phyloP scores from a whole-genome alignment of 352 stramenopile genomes.

The Globisporangium iwayamae region DNA sequence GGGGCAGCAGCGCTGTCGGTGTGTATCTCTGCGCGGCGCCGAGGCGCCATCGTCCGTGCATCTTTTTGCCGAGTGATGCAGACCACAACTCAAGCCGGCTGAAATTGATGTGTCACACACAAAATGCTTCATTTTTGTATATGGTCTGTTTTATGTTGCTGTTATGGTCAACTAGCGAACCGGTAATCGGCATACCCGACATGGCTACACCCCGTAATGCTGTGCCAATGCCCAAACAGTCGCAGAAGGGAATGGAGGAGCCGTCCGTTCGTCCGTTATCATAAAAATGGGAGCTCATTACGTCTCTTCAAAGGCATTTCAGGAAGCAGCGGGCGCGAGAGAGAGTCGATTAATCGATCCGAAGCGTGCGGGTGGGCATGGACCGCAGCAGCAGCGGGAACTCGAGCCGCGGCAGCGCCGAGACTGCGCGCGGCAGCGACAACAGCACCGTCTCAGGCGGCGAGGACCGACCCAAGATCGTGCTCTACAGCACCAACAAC shows the following conservation, averaged over 20 bases:
- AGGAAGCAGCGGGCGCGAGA: not conserved
- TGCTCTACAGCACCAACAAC: conserved; percentile 12
- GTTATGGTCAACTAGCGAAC: too few relatives aligned
- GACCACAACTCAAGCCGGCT: not conserved
- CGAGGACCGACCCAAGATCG: conserved; percentile 12
- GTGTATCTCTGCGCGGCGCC: not conserved
- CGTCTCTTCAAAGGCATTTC: too few relatives aligned
- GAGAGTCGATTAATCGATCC: not conserved
- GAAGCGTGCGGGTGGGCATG: not conserved
- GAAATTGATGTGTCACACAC: too few relatives aligned
- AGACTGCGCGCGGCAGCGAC: conserved; percentile 2
- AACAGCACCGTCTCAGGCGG: conserved; percentile 4
- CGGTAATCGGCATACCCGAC: too few relatives aligned
- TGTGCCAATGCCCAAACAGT: too few relatives aligned
- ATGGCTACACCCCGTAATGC: too few relatives aligned
- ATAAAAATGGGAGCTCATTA: too few relatives aligned
- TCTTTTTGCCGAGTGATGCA: conserved; percentile 6
- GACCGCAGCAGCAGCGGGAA: conserved; percentile 6
- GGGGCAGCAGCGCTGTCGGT: not conserved
- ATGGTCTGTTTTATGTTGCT: too few relatives aligned
- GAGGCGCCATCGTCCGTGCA: conserved; percentile 8
- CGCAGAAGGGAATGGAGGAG: too few relatives aligned
- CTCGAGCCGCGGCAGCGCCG: not conserved
- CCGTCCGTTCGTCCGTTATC: too few relatives aligned
- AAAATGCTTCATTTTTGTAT: too few relatives aligned